phyloP scores from a whole-genome alignment of 352 stramenopile species.

The Plasmopara viticola region DNA sequence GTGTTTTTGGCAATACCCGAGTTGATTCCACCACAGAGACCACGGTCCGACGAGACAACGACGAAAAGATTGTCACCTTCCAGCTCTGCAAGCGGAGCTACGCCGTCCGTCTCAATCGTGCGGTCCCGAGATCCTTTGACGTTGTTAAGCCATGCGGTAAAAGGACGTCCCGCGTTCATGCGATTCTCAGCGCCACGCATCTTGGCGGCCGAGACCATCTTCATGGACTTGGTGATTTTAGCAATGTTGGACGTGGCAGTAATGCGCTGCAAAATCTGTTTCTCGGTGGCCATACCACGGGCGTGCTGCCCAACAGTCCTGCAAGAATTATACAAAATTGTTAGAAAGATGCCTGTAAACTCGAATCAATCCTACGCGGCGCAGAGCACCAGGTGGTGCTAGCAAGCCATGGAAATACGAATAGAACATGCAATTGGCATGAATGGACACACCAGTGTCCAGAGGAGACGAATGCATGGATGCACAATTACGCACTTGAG shows the following conservation, averaged over 20 bases:
- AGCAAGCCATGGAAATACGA: neutral
- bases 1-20: constrained; percentile 91
- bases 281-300: constrained; percentile 97
- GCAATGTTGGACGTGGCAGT: constrained; percentile 98
- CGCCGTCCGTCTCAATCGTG: constrained; percentile 84
- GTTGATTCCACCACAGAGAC: constrained; percentile 98
- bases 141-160: constrained; percentile 83
- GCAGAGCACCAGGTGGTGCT: constrained; percentile 8
- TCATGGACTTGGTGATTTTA: constrained; percentile 99
- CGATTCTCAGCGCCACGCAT: constrained; percentile 95
- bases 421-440: neutral
- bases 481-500: constrained; percentile 40
- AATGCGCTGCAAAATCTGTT: constrained; percentile 98
- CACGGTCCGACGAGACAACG: constrained; percentile 95
- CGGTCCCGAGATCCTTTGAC: constrained; percentile 58
- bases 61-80: constrained; percentile 89
- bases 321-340: neutral
- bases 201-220: constrained; percentile 99
- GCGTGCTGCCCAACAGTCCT: constrained; percentile 67
- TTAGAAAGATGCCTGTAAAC: constrained; percentile 4
- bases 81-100: constrained; percentile 80
- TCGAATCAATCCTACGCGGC: constrained; percentile 2
- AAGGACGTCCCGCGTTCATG: constrained; percentile 78
- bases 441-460: neutral
- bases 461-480: neutral